phyloP scores from a whole-genome alignment of 2,329 filamentous ascomycete species.

The Byssochlamys sp. region DNA sequence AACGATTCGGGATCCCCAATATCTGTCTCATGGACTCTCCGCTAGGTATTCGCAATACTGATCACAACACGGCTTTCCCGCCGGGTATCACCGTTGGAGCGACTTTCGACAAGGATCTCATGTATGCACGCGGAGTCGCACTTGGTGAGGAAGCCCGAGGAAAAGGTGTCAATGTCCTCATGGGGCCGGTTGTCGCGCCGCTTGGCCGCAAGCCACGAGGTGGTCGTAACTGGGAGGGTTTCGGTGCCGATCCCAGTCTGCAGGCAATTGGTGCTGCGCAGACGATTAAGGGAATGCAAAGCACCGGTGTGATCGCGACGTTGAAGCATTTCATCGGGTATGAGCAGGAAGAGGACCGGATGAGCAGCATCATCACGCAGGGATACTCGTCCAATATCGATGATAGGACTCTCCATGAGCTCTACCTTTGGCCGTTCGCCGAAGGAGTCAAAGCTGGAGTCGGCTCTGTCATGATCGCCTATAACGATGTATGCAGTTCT shows the following conservation, averaged over 20 bases:
- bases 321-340: slow-evolving; percentile 50
- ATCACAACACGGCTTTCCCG: slow-evolving; percentile 68
- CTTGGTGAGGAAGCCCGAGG: slow-evolving; percentile 62
- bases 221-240: slow-evolving; percentile 67
- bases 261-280: slow-evolving; percentile 44
- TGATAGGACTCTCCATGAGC: slow-evolving; percentile 39
- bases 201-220: slow-evolving; percentile 63
- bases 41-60: slow-evolving; percentile 61
- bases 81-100: slow-evolving; percentile 68
- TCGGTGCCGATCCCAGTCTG: slow-evolving; percentile 60
- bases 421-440: slow-evolving; percentile 43
- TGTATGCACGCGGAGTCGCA: slow-evolving; percentile 58
- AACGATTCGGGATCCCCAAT: slow-evolving; percentile 60
- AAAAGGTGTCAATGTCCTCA: slow-evolving; percentile 62
- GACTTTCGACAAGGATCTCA: slow-evolving; percentile 63
- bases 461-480: slow-evolving; percentile 37
- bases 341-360: slow-evolving; percentile 39
- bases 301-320: slow-evolving; percentile 47
- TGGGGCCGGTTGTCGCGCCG: slow-evolving; percentile 63
- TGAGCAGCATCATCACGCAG: slow-evolving; percentile 34
- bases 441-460: slow-evolving; percentile 40
- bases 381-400: slow-evolving; percentile 43
- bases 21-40: slow-evolving; percentile 65
- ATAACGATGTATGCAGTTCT: slow-evolving; percentile 28
- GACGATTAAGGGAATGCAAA: slow-evolving; percentile 50